A percentile compares a stretch with the other conserved stretches of the same genome.
phyloP scores from a whole-genome alignment of 768 basidiomycete genomes.

The Leccinum variicolor region DNA sequence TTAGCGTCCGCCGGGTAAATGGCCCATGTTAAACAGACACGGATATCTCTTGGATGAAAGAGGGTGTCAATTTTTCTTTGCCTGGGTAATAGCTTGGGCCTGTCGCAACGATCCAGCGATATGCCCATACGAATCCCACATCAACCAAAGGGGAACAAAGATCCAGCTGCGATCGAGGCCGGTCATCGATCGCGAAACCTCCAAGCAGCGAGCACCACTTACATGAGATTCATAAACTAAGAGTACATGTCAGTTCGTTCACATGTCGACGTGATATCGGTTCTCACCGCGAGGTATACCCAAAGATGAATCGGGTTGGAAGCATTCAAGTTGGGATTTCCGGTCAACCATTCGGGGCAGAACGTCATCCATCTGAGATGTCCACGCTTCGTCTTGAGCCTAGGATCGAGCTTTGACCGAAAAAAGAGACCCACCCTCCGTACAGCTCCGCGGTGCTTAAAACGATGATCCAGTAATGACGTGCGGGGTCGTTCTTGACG shows the following conservation, averaged over 20 bases:
- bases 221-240: conserved; percentile 83
- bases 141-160: conserved; percentile 66
- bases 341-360: conserved; percentile 81
- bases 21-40: neutral
- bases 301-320: conserved; percentile 70
- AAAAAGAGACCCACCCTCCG: conserved; percentile 53
- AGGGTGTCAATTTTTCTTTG: conserved; percentile 34
- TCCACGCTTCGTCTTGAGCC: neutral
- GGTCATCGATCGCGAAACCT: neutral
- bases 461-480: conserved; percentile 69
- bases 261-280: neutral
- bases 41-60: neutral
- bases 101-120: conserved; percentile 60
- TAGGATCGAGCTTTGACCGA: neutral
- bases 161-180: conserved; percentile 61
- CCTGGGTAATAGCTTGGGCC: conserved; percentile 29
- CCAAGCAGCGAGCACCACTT: conserved; percentile 25
- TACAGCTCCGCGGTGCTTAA: conserved; percentile 75
- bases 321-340: conserved; percentile 67
- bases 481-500: conserved; percentile 56
- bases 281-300: conserved; percentile 75
- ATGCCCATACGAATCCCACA: conserved; percentile 73
- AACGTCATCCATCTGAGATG: conserved; percentile 77
- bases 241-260: neutral
- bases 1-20: neutral